Percentiles rank a stretch among this genome's conserved stretches.
These are phyloP conservation scores for Euphorbia celastroides DNA, from an alignment of 441 rosid genomes.

Conservation along the genomic window DNA sequence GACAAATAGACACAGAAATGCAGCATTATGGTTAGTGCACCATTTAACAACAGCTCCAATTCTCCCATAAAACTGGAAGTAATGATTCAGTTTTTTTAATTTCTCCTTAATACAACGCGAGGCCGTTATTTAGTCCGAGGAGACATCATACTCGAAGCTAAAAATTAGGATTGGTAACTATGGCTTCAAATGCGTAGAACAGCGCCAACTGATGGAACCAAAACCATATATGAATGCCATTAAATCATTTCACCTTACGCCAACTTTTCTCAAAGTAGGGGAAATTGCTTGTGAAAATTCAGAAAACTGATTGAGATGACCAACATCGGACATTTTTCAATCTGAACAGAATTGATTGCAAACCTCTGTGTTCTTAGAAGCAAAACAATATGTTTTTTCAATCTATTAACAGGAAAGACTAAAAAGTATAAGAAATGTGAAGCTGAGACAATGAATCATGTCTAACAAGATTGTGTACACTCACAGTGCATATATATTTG, in stretches of 20 bases:
- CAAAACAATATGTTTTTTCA: slow-evolving; percentile 1
- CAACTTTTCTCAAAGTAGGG: neutral
- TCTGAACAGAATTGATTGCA: neutral
- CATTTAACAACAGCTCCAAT: neutral
- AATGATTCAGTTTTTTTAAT: neutral
- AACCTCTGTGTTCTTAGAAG: neutral
- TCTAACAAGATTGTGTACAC: neutral
- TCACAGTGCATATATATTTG: neutral
- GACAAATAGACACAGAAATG: neutral
- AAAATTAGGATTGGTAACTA: too few species aligned
- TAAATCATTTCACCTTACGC: neutral
- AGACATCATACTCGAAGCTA: neutral
- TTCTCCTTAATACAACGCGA: neutral
- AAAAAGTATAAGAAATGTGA: neutral
- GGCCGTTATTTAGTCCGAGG: neutral
- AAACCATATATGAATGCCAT: neutral
- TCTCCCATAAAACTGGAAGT: neutral
- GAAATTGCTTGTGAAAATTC: neutral
- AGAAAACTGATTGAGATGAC: neutral
- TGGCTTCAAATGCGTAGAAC: neutral
- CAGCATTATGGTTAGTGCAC: neutral
- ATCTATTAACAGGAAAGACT: neutral
- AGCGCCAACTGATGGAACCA: neutral
- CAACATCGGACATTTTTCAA: neutral
- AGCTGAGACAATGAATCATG: slow-evolving; percentile 1